Percentiles rank a stretch among this genome's conserved stretches.
Evolutionary conservation across 805 yeast species (phyloP).

Genomic region (Hagleromyces aurorensis): DNA sequence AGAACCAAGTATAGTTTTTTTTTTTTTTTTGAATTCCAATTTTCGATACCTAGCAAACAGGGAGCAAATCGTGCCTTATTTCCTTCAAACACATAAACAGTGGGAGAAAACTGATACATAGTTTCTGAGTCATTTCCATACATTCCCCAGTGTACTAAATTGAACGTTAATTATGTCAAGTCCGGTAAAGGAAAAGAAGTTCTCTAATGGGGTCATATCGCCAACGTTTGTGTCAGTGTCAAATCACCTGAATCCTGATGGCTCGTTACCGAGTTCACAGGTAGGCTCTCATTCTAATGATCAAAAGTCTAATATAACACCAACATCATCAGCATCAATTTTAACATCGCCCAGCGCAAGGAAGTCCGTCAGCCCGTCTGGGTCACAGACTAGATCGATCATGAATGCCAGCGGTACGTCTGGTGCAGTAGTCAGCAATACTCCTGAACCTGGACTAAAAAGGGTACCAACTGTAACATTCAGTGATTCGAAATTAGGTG

Average conservation of each 20-base stretch:
- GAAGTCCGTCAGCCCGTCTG: constrained; percentile 20
- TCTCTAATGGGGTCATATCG: constrained; percentile 12
- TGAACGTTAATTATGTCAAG: constrained; percentile 5
- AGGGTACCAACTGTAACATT: constrained; percentile 29
- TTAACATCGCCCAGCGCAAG: constrained; percentile 12
- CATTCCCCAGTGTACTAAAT: neutral
- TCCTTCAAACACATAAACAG: no score
- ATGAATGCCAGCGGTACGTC: constrained; percentile 30
- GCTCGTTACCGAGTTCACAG: constrained; percentile 10
- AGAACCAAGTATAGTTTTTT: no score
- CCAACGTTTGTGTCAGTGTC: constrained; percentile 15
- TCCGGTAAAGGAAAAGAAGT: constrained; percentile 10
- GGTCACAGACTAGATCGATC: constrained; percentile 25
- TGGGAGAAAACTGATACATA: no score
- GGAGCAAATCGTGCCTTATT: no score
- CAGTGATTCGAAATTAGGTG: constrained; percentile 18
- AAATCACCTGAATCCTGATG: constrained; percentile 17
- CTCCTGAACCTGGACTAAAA: constrained; percentile 29
- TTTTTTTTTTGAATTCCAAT: no score
- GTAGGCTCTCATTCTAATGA: constrained; percentile 2
- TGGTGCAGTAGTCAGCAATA: constrained; percentile 29
- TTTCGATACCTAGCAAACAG: no score
- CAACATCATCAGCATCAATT: constrained; percentile 3
- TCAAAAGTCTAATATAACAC: neutral
- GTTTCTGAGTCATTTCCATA: neutral